A percentile compares a stretch with the other conserved stretches of the same genome.
Conservation (phyloP, 495 filamentous ascomycete genomes). For the Penicillium waksmanii region DNA sequence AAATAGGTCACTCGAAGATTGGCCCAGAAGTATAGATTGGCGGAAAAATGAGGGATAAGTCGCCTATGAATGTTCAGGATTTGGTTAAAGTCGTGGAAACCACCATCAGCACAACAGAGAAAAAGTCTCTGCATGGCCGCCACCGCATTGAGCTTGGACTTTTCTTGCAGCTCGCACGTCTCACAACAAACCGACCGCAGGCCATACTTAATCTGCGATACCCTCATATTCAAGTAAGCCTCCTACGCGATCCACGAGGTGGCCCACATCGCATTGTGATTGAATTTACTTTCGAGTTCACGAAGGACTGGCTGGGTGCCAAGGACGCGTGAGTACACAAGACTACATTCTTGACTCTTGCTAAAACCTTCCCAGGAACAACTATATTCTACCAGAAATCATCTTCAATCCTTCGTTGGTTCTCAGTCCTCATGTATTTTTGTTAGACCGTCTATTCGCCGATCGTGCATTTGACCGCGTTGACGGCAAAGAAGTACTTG, state of each 20-base stretch:
- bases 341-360: not conserved
- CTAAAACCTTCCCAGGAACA: slow-evolving; percentile 31
- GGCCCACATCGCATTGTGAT: slow-evolving; percentile 35
- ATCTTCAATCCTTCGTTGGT: slow-evolving; percentile 41
- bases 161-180: slow-evolving; percentile 32
- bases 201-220: slow-evolving; percentile 34
- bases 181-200: slow-evolving; percentile 31
- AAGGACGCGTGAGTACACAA: slow-evolving; percentile 32
- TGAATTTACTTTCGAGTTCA: slow-evolving; percentile 41
- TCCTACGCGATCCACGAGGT: slow-evolving; percentile 35
- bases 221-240: slow-evolving; percentile 32
- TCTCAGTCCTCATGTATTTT: slow-evolving; percentile 38
- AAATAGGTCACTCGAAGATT: slow-evolving; percentile 20
- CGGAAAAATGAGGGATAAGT: slow-evolving; percentile 27
- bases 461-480: slow-evolving; percentile 34
- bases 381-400: slow-evolving; percentile 41
- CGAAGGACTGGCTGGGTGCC: slow-evolving; percentile 33
- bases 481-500: slow-evolving; percentile 33
- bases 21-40: slow-evolving; percentile 27
- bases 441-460: slow-evolving; percentile 40
- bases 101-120: slow-evolving; percentile 31
- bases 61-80: slow-evolving; percentile 32
- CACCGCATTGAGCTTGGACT: slow-evolving; percentile 32
- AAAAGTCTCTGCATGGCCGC: slow-evolving; percentile 29
- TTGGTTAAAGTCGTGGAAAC: slow-evolving; percentile 29